Base-by-base conservation (phyloP, 345 rosid genomes). In the Gossypium australe region DNA sequence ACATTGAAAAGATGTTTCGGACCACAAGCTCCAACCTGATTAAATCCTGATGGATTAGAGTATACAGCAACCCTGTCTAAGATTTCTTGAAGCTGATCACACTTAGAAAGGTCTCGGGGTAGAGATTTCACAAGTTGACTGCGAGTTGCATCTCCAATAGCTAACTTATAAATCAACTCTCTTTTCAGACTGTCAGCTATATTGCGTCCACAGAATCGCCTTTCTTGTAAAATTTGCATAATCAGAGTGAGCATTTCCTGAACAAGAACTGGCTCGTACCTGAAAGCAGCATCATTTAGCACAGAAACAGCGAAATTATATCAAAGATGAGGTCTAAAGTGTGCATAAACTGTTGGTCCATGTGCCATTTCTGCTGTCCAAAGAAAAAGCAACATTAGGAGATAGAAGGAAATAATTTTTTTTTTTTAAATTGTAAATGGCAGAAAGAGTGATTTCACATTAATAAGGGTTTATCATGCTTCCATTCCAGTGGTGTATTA, bases 191-290 rank as follows among this genome's bases (percentile, higher is more conserved):
- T 89, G 78, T 95, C 97, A 83, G 88, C 83, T 59, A 86, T 78
- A 66, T 85, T 84, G 72, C 84, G 78, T 75, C 99, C 98, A 79
- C 91, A 95, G 82, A 93, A 93, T 69, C 91, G 85, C 82, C 99
- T 87, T 86, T 95, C 99, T 85, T 90, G 94, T 75, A 95, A 79
- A 59, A 95, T 86, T 83, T 95, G 99, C 74, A 93, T 80, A 43
- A 95, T 81, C 79, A 95, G 90, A 73, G 82, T 84, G 76, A 95
- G 94, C 99, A 95, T 91, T 85, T 93, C 96, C 84, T 85, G 87
- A 71, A 89, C 88, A 66, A 95, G 85, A 85, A 86, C 88, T 64
- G 92, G 89, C 80, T 93, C 98, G 72, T 86, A 90, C 89, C 99
- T 95, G 89, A 79, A 81, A 76, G 77, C 11, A 57, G 61, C 22